These are phyloP conservation scores for Hericium erinaceus DNA, from an alignment of 768 basidiomycete genomes.

Conservation along the genomic window DNA sequence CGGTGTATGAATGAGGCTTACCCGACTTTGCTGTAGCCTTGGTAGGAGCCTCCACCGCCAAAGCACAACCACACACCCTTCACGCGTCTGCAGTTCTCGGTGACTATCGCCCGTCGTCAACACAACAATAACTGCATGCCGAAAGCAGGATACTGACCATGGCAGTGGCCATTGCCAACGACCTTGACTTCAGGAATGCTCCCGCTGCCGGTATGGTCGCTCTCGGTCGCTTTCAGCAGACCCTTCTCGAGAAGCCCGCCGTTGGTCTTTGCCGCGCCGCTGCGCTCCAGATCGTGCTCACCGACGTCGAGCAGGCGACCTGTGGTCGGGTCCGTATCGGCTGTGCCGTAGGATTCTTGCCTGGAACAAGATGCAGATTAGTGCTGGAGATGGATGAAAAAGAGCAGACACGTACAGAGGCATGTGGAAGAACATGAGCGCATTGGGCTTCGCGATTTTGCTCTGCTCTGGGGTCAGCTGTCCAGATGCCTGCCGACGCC, in stretches of 20 bases:
- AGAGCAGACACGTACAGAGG: slow-evolving; percentile 50
- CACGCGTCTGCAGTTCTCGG: slow-evolving; percentile 81
- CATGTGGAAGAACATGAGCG: slow-evolving; percentile 97
- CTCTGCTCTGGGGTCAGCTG: slow-evolving; percentile 47
- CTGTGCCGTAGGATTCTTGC: slow-evolving; percentile 61
- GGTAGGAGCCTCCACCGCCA: slow-evolving; percentile 80
- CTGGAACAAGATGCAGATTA: slow-evolving; percentile 25
- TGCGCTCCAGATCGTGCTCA: slow-evolving; percentile 42
- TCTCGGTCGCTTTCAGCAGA: slow-evolving; percentile 63
- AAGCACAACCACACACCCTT: slow-evolving; percentile 90
- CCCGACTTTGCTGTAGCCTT: slow-evolving; percentile 75
- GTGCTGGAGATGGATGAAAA: background rate
- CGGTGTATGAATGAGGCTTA: slow-evolving; percentile 22
- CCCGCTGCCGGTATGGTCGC: slow-evolving; percentile 43
- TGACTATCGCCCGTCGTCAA: slow-evolving; percentile 36
- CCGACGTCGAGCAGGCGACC: slow-evolving; percentile 66
- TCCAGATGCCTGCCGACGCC: slow-evolving; percentile 41
- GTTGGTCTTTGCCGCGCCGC: slow-evolving; percentile 59
- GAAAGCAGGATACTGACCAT: slow-evolving; percentile 40
- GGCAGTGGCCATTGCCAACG: slow-evolving; percentile 85
- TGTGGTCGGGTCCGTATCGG: slow-evolving; percentile 56
- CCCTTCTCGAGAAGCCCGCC: slow-evolving; percentile 83
- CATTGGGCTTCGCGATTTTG: slow-evolving; percentile 85
- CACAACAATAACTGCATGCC: slow-evolving; percentile 5
- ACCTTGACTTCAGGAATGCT: slow-evolving; percentile 71